Evolutionary conservation across 2,329 filamentous ascomycete genomes (phyloP), one percentile per base, ranked within the genome.

Genomic region (Arachnopeziza araneosa): DNA sequence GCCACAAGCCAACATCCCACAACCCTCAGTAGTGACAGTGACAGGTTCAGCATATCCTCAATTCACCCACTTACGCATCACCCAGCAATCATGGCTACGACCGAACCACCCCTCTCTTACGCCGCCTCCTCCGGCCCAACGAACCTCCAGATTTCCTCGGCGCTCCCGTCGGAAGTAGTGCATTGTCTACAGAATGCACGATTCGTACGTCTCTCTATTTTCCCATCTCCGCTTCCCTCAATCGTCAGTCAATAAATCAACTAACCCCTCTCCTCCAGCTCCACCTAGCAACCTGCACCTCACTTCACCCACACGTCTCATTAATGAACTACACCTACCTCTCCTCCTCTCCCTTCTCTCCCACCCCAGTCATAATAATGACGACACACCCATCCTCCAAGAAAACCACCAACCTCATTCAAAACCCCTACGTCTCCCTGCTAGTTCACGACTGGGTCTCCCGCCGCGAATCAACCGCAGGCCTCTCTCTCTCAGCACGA

Each of bases 241-340:
- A 57, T 64, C 23, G 60, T 52, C 48, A 54, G 51, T 24, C 55
- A 61, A n/a, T n/a, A n/a, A n/a, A n/a, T 58, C 36, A 50, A 23
- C 52, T 58, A 58, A 49, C 55, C 17, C 50, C 65, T 51, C 23
- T 21, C 30, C 24, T n/a, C 22, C 58, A 96, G 92, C 91, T 99
- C 67, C 95, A 99, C 76, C 88, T 99, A 57, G 93, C 95, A 68
- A 99, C 95, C 59, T 96, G 90, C 75, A 86, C 86, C 68, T 82
- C 89, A 67, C 89, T 95, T 70, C 80, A 86, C 64, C 95, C 95
- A 10, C 91, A 98, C 74, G 91, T 98, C 66, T 96, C 92, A 48
- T 85, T 99, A 66, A 99, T 99, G 95, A 97, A 96, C 80, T 98
- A 98, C 79, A 98, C 95, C 71, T 98, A 97, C 77, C 88, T 99